These are phyloP conservation scores for Fraxinus pennsylvanica DNA, from an alignment of 257 asterid species.

Conservation along the genomic window DNA sequence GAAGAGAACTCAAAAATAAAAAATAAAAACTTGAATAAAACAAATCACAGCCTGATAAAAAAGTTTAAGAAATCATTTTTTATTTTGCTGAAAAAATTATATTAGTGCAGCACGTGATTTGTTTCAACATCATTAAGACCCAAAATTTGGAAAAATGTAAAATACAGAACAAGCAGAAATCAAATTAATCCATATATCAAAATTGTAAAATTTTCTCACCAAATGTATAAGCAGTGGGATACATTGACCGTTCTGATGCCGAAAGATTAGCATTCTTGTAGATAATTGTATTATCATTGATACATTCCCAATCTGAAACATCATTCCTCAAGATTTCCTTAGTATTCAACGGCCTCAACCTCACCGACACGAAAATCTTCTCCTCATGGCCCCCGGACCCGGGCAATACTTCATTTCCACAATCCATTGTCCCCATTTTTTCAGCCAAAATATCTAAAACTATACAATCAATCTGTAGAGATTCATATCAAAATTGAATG, in stretches of 20 bases:
- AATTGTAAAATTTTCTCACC: slow-evolving; percentile 53
- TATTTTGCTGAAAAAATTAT: slow-evolving; percentile 6
- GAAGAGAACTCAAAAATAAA: too few species aligned
- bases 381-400: slow-evolving; percentile 48
- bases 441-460: slow-evolving; percentile 27
- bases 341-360: slow-evolving; percentile 81
- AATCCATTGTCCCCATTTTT: slow-evolving; percentile 39
- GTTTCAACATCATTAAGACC: slow-evolving; percentile 3
- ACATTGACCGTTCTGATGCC: slow-evolving; percentile 80
- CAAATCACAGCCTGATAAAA: not conserved
- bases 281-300: slow-evolving; percentile 69
- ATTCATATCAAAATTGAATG: slow-evolving; percentile 8
- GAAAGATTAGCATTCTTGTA: slow-evolving; percentile 73
- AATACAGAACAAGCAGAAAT: slow-evolving; percentile 6
- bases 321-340: slow-evolving; percentile 75
- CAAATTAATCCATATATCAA: not conserved
- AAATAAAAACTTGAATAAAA: not conserved
- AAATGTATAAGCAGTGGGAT: slow-evolving; percentile 77
- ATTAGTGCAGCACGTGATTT: slow-evolving; percentile 11
- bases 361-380: slow-evolving; percentile 88
- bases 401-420: slow-evolving; percentile 37
- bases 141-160: not conserved
- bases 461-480: slow-evolving; percentile 29
- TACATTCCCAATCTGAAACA: slow-evolving; percentile 93
- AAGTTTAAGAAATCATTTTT: too few species aligned